A percentile compares a stretch with the other conserved stretches of the same genome.
Conservation (phyloP, 805 yeast species). For the Tetrapisispora taiwanensis region DNA sequence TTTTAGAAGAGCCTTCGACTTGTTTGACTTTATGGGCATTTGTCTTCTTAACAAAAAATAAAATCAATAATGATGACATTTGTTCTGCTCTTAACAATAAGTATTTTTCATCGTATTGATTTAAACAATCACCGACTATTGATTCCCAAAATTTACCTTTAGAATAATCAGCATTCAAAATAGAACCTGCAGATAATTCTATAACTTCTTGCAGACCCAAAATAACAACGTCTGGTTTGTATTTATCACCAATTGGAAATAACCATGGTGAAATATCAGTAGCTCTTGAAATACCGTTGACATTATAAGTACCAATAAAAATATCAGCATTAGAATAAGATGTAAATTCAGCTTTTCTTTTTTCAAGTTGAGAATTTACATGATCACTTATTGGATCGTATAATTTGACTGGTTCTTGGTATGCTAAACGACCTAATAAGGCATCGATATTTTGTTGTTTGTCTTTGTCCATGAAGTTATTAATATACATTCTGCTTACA, state of each 20-base stretch:
- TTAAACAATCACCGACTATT: constrained; percentile 51
- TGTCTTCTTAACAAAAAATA: constrained; percentile 50
- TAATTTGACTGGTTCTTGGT: constrained; percentile 58
- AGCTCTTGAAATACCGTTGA: constrained; percentile 57
- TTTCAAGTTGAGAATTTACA: constrained; percentile 51
- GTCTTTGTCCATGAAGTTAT: constrained; percentile 86
- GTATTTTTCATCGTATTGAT: constrained; percentile 44
- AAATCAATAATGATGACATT: constrained; percentile 56
- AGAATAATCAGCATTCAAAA: constrained; percentile 74
- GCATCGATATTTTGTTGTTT: constrained; percentile 87
- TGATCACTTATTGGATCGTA: constrained; percentile 85
- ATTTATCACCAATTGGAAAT: constrained; percentile 55
- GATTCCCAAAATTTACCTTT: constrained; percentile 73
- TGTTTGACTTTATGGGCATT: constrained; percentile 49
- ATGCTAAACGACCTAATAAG: constrained; percentile 68
- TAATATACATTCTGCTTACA: constrained; percentile 88
- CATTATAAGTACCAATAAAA: constrained; percentile 78
- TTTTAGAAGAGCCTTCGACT: constrained; percentile 90
- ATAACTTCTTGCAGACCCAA: constrained; percentile 91
- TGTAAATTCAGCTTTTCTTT: constrained; percentile 42
- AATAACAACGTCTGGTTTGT: constrained; percentile 70
- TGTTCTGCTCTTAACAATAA: constrained; percentile 64
- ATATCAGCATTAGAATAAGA: constrained; percentile 49
- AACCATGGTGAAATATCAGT: constrained; percentile 67
- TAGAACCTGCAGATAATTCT: constrained; percentile 85